These are phyloP conservation scores for Ophiosphaerella herpotricha DNA, from an alignment of 2,329 filamentous ascomycete genomes.

Conservation along the genomic window DNA sequence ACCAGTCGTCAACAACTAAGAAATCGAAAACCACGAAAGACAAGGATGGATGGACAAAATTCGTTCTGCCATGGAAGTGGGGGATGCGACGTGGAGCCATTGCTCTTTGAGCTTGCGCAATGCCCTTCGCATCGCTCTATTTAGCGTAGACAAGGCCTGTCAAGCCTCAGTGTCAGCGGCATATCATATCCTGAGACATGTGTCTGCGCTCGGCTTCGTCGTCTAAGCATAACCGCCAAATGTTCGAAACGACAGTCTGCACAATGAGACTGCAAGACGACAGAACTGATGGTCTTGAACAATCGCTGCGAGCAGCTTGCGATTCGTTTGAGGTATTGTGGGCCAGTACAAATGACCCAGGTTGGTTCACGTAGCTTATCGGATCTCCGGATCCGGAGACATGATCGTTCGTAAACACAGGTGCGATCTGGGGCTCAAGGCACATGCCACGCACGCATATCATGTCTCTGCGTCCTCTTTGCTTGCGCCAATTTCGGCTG, in stretches of 20 bases:
- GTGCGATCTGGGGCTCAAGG: background rate
- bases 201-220: too few species aligned
- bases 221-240: too few species aligned
- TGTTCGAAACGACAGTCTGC: too few species aligned
- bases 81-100: conserved; percentile 2
- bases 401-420: conserved; percentile 3
- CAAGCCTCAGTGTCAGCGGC: background rate
- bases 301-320: too few species aligned
- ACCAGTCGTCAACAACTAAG: background rate
- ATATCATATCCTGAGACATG: background rate
- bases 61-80: conserved; percentile 16
- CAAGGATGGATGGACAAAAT: conserved; percentile 26
- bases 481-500: background rate
- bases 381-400: conserved; percentile 2
- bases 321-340: too few species aligned
- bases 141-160: background rate
- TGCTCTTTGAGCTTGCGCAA: conserved; percentile 1
- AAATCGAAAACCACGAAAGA: conserved; percentile 3
- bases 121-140: background rate
- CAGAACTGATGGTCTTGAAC: too few species aligned
- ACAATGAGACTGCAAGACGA: too few species aligned
- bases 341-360: too few species aligned
- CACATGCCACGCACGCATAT: background rate
- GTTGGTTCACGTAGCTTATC: conserved; percentile 2
- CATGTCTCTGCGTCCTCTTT: background rate